phyloP scores from a whole-genome alignment of 1,139 yeast species.

The Geotrichum aggregatum region DNA sequence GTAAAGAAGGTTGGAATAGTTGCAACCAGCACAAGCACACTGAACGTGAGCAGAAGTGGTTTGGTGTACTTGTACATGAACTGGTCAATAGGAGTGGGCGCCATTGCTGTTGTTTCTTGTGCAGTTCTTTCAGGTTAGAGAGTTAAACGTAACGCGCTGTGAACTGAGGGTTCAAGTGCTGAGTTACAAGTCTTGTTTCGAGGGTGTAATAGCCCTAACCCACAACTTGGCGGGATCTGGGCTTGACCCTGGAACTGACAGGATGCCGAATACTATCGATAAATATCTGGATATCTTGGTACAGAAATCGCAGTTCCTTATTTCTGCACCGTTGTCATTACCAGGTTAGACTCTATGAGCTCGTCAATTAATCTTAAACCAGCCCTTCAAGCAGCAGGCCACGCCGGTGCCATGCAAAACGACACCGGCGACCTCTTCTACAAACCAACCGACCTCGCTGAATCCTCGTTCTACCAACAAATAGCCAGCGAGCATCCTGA shows the following conservation, averaged over 20 bases:
- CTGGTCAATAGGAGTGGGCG: conserved; percentile 25
- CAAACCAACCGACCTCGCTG: conserved; percentile 62
- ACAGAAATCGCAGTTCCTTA: no score
- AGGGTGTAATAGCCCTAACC: no score
- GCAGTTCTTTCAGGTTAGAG: no score
- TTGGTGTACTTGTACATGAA: conserved; percentile 24
- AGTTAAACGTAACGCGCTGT: no score
- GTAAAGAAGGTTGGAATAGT: conserved; percentile 26
- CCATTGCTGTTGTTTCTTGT: background rate
- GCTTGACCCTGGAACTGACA: background rate
- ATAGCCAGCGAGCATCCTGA: conserved; percentile 27
- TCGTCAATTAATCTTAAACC: conserved; percentile 14
- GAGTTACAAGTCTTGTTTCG: no score
- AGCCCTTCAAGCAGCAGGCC: conserved; percentile 76
- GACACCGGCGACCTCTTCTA: conserved; percentile 62
- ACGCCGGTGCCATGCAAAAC: conserved; percentile 68
- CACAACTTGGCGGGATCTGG: no score
- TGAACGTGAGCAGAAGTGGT: conserved; percentile 28
- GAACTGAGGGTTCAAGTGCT: no score
- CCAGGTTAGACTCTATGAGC: background rate
- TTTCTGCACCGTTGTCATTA: no score
- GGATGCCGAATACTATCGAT: no score
- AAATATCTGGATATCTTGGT: no score
- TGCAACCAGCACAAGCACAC: conserved; percentile 31
- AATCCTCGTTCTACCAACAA: conserved; percentile 62